Evolutionary conservation across 495 filamentous ascomycete species (phyloP), one percentile per base, ranked within the genome.

Genomic region (Tuber aestivum): DNA sequence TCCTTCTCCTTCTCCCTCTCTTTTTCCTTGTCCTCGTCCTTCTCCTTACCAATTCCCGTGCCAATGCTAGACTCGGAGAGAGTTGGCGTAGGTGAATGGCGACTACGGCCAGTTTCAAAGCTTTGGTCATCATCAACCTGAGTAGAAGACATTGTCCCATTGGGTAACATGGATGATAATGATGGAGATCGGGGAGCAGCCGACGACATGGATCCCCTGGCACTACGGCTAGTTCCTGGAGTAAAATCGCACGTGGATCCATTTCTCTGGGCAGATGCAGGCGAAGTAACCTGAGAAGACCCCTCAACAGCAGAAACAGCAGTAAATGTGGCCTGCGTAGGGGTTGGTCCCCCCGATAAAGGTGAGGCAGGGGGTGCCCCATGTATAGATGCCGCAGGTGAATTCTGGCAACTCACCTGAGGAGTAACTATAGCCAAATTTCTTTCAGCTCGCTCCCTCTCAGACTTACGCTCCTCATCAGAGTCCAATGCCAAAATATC

Each of bases 401-500:
- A 83, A 48, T 76, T 83, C 41, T 79, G 74, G 32, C n/a, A 73
- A 79, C 69, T 83, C 74, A 48, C 83, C 72, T 73, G 85, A 77
- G 69, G 83, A 27, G 70, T 82, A 74, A 75, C 75, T 35, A 42
- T 84, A 77, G 68, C 86, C 83, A 71, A 76, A 78, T 42, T 83
- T 81, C 71, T 82, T 83, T 72, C 83, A 77, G 73, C 76, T 72
- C 77, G 80, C 32, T 82, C 81, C 37, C 74, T 83, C 41, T 41
- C 85, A 32, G 82, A 73, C 56, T 86, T 84, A 41, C 84, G 84
- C 70, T 97, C 93, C 74, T 97, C 93, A 75, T 93, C 91, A 56
- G 98, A 85, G 82, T 97, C 95, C 84, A 93, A 85, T 1, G 89
- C 86, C 20, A 98, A 87, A 73, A 99, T 92, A 81, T 97, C 94